Conservation (phyloP, 2,329 filamentous ascomycete species). For the Trichoderma atrobrunneum region DNA sequence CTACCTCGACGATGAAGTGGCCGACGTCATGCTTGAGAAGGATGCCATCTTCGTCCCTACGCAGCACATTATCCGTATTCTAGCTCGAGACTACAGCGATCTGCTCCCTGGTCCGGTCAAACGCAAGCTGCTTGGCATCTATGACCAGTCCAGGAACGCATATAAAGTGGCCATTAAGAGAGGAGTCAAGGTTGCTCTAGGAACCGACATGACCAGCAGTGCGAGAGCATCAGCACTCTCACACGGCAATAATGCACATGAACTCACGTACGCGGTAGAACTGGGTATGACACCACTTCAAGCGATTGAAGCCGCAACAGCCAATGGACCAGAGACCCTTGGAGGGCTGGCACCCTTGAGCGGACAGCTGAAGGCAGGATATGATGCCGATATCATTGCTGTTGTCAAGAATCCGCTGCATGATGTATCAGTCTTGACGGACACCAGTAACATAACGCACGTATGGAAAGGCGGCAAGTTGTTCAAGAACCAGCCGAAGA, state of each 20-base stretch:
- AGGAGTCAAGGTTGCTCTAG: slow-evolving; percentile 40
- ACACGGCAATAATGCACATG: slow-evolving; percentile 37
- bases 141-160: slow-evolving; percentile 36
- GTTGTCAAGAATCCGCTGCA: slow-evolving; percentile 42
- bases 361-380: slow-evolving; percentile 45
- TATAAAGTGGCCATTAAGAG: slow-evolving; percentile 39
- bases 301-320: slow-evolving; percentile 51
- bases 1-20: slow-evolving; percentile 41
- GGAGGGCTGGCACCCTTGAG: slow-evolving; percentile 43
- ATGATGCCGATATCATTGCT: slow-evolving; percentile 48
- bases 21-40: slow-evolving; percentile 38
- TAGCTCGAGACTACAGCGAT: slow-evolving; percentile 32
- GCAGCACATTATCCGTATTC: slow-evolving; percentile 35
- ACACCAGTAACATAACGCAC: slow-evolving; percentile 38
- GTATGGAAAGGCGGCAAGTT: slow-evolving; percentile 44
- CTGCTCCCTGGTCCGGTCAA: slow-evolving; percentile 29
- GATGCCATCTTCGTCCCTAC: slow-evolving; percentile 40
- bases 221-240: slow-evolving; percentile 25
- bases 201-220: slow-evolving; percentile 40
- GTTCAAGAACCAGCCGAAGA: slow-evolving; percentile 37
- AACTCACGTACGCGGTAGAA: slow-evolving; percentile 47
- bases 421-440: slow-evolving; percentile 39
- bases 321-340: slow-evolving; percentile 41
- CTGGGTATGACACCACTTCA: slow-evolving; percentile 48
- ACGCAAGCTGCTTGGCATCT: slow-evolving; percentile 26